A percentile compares a stretch with the other conserved stretches of the same genome.
phyloP scores from a whole-genome alignment of 805 yeast species.

The Ogataea wickerhamii region DNA sequence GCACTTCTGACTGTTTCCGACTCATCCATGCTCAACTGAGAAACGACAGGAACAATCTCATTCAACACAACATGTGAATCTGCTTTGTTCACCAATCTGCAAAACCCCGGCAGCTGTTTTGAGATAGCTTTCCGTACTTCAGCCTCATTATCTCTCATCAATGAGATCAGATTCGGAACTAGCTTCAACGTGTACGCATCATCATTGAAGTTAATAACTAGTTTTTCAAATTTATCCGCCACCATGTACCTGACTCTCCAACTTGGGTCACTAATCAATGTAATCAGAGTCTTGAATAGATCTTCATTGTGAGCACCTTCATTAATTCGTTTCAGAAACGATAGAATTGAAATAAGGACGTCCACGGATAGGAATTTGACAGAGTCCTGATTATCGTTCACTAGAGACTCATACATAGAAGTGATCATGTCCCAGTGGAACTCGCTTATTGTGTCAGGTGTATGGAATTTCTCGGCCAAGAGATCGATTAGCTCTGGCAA shows the following conservation, averaged over 20 bases:
- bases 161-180: conserved; percentile 65
- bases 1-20: conserved; percentile 93
- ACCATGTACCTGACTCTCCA: conserved; percentile 99
- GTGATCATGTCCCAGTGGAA: conserved; percentile 74
- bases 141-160: conserved; percentile 90
- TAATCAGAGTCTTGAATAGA: conserved; percentile 60
- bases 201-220: conserved; percentile 62
- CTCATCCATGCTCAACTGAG: conserved; percentile 81
- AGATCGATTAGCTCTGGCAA: conserved; percentile 71
- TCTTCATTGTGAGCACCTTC: conserved; percentile 61
- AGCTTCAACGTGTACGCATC: conserved; percentile 55
- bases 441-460: conserved; percentile 45
- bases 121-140: conserved; percentile 96
- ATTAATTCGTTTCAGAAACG: conserved; percentile 55
- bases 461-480: conserved; percentile 33
- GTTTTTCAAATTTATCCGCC: conserved; percentile 82
- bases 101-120: conserved; percentile 80
- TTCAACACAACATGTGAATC: conserved; percentile 51
- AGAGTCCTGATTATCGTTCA: conserved; percentile 88
- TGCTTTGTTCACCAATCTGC: conserved; percentile 43
- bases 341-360: conserved; percentile 76
- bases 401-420: conserved; percentile 75
- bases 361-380: conserved; percentile 89
- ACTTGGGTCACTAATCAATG: conserved; percentile 79
- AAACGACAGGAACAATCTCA: conserved; percentile 79